Percentiles rank a stretch among this genome's conserved stretches.
Evolutionary conservation across 2,329 filamentous ascomycete species (phyloP).

Genomic region (Colletotrichum graminicola): DNA sequence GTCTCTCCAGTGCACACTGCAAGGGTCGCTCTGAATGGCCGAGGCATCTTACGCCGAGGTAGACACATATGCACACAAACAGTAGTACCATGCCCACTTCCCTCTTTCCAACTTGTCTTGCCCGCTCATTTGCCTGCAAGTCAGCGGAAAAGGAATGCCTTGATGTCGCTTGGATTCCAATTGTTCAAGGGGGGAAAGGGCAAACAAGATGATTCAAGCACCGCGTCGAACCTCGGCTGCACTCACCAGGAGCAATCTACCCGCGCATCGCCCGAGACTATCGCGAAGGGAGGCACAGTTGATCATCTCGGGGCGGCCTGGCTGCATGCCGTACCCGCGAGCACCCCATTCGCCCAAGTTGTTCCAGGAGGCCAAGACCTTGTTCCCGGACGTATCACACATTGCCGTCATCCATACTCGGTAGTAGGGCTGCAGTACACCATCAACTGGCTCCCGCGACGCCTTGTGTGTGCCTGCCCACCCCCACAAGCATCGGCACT

Average conservation of each 20-base stretch:
- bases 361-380: conserved; percentile 24
- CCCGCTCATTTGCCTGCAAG: conserved; percentile 19
- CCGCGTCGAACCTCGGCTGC: conserved; percentile 19
- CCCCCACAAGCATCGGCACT: conserved; percentile 25
- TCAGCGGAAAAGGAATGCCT: conserved; percentile 20
- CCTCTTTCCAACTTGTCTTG: conserved; percentile 23
- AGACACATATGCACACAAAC: conserved; percentile 12
- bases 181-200: conserved; percentile 15
- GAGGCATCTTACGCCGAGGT: conserved; percentile 2
- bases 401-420: conserved; percentile 25
- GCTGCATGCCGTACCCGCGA: conserved; percentile 38
- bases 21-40: conserved; percentile 13
- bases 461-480: conserved; percentile 23
- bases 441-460: conserved; percentile 33
- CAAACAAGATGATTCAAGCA: conserved; percentile 16
- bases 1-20: conserved; percentile 4
- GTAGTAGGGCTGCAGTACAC: conserved; percentile 41
- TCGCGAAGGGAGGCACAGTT: conserved; percentile 26
- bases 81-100: conserved; percentile 19
- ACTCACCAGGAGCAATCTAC: conserved; percentile 26
- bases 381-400: conserved; percentile 21
- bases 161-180: conserved; percentile 23
- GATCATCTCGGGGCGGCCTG: conserved; percentile 39
- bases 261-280: conserved; percentile 30
- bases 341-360: conserved; percentile 28